Evolutionary conservation across 2,329 filamentous ascomycete genomes (phyloP).

Genomic region (Penicillium sp.): DNA sequence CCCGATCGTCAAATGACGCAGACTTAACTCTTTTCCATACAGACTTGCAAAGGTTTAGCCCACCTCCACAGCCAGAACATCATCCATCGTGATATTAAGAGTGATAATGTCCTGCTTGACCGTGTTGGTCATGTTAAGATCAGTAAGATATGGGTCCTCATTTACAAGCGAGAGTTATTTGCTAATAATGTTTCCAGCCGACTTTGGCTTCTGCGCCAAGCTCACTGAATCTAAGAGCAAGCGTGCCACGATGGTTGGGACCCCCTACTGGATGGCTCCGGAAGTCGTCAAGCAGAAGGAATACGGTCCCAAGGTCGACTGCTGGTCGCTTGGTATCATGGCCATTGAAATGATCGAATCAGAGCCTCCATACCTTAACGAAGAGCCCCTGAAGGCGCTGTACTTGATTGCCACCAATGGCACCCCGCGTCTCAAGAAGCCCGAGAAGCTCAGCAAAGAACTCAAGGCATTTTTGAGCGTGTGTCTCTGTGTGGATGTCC

Average conservation of each 20-base stretch:
- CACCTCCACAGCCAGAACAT: constrained; percentile 95
- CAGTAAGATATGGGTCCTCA: constrained; percentile 40
- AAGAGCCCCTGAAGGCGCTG: constrained; percentile 92
- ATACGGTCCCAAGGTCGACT: constrained; percentile 96
- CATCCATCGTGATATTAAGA: constrained; percentile 99
- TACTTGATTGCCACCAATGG: constrained; percentile 98
- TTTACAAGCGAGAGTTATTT: no score
- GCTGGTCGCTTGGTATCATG: constrained; percentile 99
- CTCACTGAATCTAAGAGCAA: constrained; percentile 95
- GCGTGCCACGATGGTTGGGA: constrained; percentile 98
- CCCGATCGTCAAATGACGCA: background rate
- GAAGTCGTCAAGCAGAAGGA: constrained; percentile 99
- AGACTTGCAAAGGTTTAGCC: constrained; percentile 93
- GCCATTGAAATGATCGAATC: constrained; percentile 99
- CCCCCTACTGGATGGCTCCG: constrained; percentile 99
- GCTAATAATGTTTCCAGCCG: no score
- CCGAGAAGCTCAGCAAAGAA: constrained; percentile 95
- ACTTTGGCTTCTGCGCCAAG: constrained; percentile 99
- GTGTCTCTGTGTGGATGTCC: constrained; percentile 93
- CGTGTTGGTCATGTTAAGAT: constrained; percentile 96
- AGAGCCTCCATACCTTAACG: constrained; percentile 94
- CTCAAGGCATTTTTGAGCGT: constrained; percentile 95
- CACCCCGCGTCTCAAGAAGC: constrained; percentile 93
- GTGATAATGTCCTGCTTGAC: constrained; percentile 93
- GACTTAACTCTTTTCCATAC: constrained; percentile 6